A percentile compares a stretch with the other conserved stretches of the same genome.
Conservation (phyloP, 176 grass and related monocot species). For the Canna indica region DNA sequence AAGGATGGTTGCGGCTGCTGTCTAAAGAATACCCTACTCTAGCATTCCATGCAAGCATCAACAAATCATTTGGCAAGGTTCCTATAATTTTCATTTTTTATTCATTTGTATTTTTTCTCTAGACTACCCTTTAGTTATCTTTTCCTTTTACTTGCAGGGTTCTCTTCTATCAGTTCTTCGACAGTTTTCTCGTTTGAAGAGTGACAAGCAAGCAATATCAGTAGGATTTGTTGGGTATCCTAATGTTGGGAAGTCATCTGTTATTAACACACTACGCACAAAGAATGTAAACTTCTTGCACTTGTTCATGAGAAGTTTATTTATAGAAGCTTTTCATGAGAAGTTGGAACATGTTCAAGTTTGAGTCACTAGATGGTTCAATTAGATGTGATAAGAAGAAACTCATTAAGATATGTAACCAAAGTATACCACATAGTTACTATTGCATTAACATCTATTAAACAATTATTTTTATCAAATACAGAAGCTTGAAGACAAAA, state of each 20-base stretch:
- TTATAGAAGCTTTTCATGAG: neutral
- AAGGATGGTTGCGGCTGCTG: conserved; percentile 76
- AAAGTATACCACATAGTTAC: no score
- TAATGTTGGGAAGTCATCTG: conserved; percentile 97
- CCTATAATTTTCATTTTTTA: conserved; percentile 7
- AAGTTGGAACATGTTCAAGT: neutral
- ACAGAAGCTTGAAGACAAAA: no score
- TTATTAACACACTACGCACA: conserved; percentile 92
- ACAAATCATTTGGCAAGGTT: conserved; percentile 93
- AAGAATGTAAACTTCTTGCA: conserved; percentile 58
- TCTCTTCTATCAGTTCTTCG: conserved; percentile 90
- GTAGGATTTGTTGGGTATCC: conserved; percentile 98
- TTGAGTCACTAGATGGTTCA: no score
- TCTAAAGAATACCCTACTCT: conserved; percentile 86
- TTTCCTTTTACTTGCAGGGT: conserved; percentile 30
- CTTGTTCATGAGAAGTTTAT: neutral
- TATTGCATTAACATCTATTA: no score
- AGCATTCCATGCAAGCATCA: conserved; percentile 94
- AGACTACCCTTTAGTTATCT: neutral
- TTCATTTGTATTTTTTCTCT: neutral
- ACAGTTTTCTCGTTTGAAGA: conserved; percentile 87
- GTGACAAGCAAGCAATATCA: conserved; percentile 93
- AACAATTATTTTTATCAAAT: no score
- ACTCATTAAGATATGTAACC: no score
- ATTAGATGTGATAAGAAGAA: no score